Conservation (phyloP, 768 basidiomycete species). For the Erythrobasidium yunnanense region DNA sequence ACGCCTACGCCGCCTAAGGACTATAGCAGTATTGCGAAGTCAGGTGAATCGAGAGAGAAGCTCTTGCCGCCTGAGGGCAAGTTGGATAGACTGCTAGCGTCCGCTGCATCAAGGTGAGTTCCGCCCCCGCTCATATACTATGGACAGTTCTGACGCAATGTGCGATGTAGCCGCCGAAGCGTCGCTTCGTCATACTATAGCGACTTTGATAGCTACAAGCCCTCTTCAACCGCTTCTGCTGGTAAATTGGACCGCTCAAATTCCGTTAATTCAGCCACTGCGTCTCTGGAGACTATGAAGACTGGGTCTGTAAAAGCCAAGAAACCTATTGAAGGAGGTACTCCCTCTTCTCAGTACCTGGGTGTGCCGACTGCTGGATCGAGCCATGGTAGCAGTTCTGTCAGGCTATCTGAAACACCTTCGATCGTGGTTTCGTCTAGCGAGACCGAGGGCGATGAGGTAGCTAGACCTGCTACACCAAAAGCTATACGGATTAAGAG, state of each 20-base stretch:
- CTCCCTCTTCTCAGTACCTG: too few relatives aligned
- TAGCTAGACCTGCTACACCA: not conserved
- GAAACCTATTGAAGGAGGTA: too few relatives aligned
- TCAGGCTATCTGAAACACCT: not conserved
- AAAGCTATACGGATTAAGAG: not conserved
- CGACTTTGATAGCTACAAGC: slow-evolving; percentile 18
- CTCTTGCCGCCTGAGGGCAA: not conserved
- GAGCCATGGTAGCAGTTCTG: too few relatives aligned
- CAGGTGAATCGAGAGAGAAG: too few relatives aligned
- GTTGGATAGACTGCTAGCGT: not conserved
- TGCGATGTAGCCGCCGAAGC: not conserved
- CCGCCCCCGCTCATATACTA: not conserved
- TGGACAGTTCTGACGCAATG: not conserved
- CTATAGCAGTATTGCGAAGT: too few relatives aligned
- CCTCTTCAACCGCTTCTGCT: not conserved
- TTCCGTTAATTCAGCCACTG: not conserved
- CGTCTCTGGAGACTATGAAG: not conserved
- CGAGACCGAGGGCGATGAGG: not conserved
- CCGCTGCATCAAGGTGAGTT: not conserved
- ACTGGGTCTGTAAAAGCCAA: slow-evolving; percentile 15
- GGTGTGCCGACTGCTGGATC: not conserved
- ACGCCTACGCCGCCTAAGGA: too few relatives aligned
- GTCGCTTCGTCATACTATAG: slow-evolving; percentile 5
- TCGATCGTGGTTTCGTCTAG: not conserved
- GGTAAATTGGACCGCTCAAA: not conserved